A percentile compares a stretch with the other conserved stretches of the same genome.
Evolutionary conservation across 371 early-diverging fungal species (phyloP).

Genomic region (Caulochytrium protostelioides): DNA sequence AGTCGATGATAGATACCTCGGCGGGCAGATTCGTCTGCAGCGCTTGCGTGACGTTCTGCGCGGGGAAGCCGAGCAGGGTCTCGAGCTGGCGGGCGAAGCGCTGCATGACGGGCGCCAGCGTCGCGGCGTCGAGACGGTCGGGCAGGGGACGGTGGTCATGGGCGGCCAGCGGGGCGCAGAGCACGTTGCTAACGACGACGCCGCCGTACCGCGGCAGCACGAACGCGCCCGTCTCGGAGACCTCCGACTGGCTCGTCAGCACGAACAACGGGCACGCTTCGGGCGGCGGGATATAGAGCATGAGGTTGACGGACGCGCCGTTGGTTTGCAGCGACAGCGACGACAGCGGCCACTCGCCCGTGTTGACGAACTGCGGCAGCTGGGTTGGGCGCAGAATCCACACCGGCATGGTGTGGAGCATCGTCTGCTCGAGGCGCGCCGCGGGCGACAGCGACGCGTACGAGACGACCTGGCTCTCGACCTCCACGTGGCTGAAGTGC

Average conservation of each 20-base stretch:
- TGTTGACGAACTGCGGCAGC: constrained; percentile 60
- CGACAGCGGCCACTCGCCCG: constrained; percentile 77
- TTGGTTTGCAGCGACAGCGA: constrained; percentile 1
- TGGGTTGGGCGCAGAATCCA: constrained; percentile 32
- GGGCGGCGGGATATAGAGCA: constrained; percentile 54
- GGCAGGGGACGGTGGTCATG: too few species aligned
- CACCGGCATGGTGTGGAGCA: constrained; percentile 45
- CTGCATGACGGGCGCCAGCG: constrained; percentile 46
- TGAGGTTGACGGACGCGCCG: constrained; percentile 42
- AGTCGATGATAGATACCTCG: constrained; percentile 1
- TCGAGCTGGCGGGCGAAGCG: constrained; percentile 59
- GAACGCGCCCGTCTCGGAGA: constrained; percentile 44
- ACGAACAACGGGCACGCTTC: constrained; percentile 45
- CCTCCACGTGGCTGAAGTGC: constrained; percentile 27
- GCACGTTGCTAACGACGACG: constrained; percentile 44
- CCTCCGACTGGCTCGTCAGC: constrained; percentile 26
- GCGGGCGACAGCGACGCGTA: constrained; percentile 4
- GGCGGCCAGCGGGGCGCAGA: constrained; percentile 5
- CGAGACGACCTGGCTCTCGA: constrained; percentile 35
- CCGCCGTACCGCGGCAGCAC: constrained; percentile 87
- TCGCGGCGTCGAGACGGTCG: constrained; percentile 3
- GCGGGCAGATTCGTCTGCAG: neutral
- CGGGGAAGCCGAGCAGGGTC: constrained; percentile 45
- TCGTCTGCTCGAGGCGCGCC: constrained; percentile 2
- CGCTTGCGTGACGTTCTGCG: constrained; percentile 1